A percentile compares a stretch with the other conserved stretches of the same genome.
Evolutionary conservation across 306 rosid genomes (phyloP).

Genomic region (Vigna mungo): DNA sequence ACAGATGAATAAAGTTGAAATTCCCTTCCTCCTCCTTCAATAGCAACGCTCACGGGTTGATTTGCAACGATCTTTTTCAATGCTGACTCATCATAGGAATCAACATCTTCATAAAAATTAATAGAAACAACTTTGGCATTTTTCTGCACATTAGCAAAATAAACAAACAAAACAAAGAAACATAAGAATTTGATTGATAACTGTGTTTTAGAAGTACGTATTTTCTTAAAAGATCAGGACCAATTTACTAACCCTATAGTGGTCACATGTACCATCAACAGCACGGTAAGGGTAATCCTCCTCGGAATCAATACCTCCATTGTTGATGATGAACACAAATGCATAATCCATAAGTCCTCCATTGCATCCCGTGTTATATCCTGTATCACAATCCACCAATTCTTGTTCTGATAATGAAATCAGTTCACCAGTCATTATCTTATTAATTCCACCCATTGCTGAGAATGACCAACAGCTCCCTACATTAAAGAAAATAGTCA

Average conservation of each 20-base stretch:
- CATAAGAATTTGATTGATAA: no score
- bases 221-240: background rate
- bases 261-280: constrained; percentile 72
- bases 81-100: constrained; percentile 65
- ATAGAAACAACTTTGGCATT: constrained; percentile 86
- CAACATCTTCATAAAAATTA: constrained; percentile 79
- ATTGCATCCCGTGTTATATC: constrained; percentile 86
- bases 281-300: constrained; percentile 86
- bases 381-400: constrained; percentile 85
- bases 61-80: constrained; percentile 75
- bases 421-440: constrained; percentile 84
- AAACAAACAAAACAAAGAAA: constrained; percentile 3
- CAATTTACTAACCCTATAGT: constrained; percentile 57
- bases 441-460: constrained; percentile 68
- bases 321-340: constrained; percentile 80
- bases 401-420: constrained; percentile 91
- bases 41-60: constrained; percentile 79
- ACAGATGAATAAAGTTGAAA: constrained; percentile 84
- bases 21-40: constrained; percentile 95
- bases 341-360: constrained; percentile 97
- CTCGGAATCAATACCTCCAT: constrained; percentile 91
- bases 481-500: constrained; percentile 42
- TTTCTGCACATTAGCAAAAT: constrained; percentile 58
- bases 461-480: constrained; percentile 99
- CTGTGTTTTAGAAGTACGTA: background rate